Percentiles rank a stretch among this genome's conserved stretches.
phyloP scores from a whole-genome alignment of 495 filamentous ascomycete species.

The Penicillium angulare region DNA sequence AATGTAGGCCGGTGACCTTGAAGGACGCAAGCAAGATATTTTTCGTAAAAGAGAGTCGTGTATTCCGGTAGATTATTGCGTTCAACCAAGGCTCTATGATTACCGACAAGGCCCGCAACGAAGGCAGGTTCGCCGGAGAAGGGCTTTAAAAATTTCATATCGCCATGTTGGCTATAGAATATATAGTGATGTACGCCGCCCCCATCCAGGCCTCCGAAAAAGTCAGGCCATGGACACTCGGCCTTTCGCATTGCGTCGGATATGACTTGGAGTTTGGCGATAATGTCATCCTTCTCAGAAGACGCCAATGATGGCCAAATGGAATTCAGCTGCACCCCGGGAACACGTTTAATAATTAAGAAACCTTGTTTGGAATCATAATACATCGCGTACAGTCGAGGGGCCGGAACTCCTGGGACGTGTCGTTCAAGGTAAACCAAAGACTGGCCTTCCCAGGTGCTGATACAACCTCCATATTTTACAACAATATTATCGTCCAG shows the following conservation, averaged over 20 bases:
- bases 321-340: slow-evolving; percentile 18
- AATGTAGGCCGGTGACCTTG: slow-evolving; percentile 27
- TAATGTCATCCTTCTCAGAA: slow-evolving; percentile 27
- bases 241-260: slow-evolving; percentile 20
- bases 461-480: slow-evolving; percentile 21
- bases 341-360: slow-evolving; percentile 26
- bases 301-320: slow-evolving; percentile 24
- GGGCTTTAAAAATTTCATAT: slow-evolving; percentile 18
- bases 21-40: slow-evolving; percentile 16
- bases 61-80: slow-evolving; percentile 19
- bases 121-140: slow-evolving; percentile 23
- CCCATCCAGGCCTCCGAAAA: slow-evolving; percentile 22
- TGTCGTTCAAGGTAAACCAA: slow-evolving; percentile 28
- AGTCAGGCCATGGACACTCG: slow-evolving; percentile 20
- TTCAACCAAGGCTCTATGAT: slow-evolving; percentile 23
- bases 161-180: slow-evolving; percentile 23
- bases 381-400: slow-evolving; percentile 30
- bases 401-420: slow-evolving; percentile 22
- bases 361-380: slow-evolving; percentile 19
- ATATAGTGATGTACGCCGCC: slow-evolving; percentile 20
- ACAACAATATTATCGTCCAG: slow-evolving; percentile 27
- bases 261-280: slow-evolving; percentile 16
- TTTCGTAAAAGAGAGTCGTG: slow-evolving; percentile 25
- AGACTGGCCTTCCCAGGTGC: slow-evolving; percentile 23
- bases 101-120: slow-evolving; percentile 21